Evolutionary conservation across 805 yeast genomes (phyloP).

Genomic region (Lachancea meyersii): DNA sequence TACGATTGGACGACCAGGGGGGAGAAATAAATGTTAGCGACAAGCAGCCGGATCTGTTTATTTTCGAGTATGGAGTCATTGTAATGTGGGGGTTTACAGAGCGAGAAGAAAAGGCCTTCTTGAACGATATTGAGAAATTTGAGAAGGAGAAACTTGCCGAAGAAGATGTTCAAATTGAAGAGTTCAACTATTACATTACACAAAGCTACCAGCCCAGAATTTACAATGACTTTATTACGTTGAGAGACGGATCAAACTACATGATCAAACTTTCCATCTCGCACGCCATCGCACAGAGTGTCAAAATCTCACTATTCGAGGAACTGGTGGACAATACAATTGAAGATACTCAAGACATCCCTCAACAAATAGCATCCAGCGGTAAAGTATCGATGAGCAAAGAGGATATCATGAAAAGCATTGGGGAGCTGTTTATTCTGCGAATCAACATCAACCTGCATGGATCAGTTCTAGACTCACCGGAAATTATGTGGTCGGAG

Average conservation of each 20-base stretch:
- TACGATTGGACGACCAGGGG: conserved; percentile 85
- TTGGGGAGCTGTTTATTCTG: conserved; percentile 89
- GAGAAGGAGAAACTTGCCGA: conserved; percentile 86
- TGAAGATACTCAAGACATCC: conserved; percentile 95
- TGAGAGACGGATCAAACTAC: conserved; percentile 82
- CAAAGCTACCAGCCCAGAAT: conserved; percentile 91
- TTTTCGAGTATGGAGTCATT: conserved; percentile 95
- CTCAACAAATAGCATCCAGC: conserved; percentile 88
- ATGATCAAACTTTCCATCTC: conserved; percentile 90
- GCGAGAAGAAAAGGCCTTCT: conserved; percentile 74
- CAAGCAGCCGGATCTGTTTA: conserved; percentile 68
- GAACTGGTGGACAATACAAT: conserved; percentile 95
- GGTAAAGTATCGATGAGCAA: conserved; percentile 94
- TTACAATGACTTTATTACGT: conserved; percentile 89
- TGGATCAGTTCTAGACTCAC: conserved; percentile 88
- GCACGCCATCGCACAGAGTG: conserved; percentile 94
- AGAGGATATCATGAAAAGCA: conserved; percentile 93
- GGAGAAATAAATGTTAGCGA: conserved; percentile 88
- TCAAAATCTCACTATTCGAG: conserved; percentile 89
- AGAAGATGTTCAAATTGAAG: conserved; percentile 88
- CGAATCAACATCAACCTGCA: conserved; percentile 76
- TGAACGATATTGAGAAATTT: conserved; percentile 80
- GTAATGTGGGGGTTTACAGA: conserved; percentile 93
- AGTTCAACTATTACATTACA: conserved; percentile 90
- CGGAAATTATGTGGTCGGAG: conserved; percentile 98